These are phyloP conservation scores for Phytophthora sansomeana DNA, from an alignment of 352 stramenopile species.

Conservation along the genomic window DNA sequence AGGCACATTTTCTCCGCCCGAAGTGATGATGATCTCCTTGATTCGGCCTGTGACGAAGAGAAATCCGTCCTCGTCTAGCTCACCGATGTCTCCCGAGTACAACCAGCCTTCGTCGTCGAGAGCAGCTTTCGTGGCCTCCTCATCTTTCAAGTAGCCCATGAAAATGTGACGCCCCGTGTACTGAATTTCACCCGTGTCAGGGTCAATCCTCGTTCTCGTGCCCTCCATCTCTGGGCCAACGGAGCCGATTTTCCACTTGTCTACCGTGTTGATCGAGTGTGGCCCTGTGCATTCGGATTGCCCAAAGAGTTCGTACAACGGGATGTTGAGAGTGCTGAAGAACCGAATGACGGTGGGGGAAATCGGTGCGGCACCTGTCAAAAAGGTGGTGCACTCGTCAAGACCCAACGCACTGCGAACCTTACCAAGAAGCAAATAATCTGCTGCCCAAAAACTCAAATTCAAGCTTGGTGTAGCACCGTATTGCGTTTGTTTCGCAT, in stretches of 20 bases:
- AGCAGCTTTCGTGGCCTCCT: constrained; percentile 63
- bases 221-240: constrained; percentile 72
- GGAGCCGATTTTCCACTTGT: constrained; percentile 90
- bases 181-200: constrained; percentile 59
- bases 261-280: constrained; percentile 69
- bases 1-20: constrained; percentile 93
- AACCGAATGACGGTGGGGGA: constrained; percentile 74
- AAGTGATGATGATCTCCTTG: constrained; percentile 96
- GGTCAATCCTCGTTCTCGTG: constrained; percentile 59
- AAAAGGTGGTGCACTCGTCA: constrained; percentile 83
- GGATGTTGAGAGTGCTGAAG: constrained; percentile 94
- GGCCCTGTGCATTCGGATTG: constrained; percentile 93
- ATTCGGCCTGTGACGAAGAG: constrained; percentile 93
- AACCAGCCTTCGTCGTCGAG: constrained; percentile 88
- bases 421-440: constrained; percentile 85
- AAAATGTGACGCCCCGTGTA: constrained; percentile 77
- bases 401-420: constrained; percentile 82
- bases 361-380: constrained; percentile 85
- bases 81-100: constrained; percentile 90
- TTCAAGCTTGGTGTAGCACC: constrained; percentile 55
- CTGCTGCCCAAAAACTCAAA: constrained; percentile 82
- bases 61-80: constrained; percentile 90
- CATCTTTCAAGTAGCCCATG: constrained; percentile 78
- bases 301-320: constrained; percentile 92
- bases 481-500: constrained; percentile 74